phyloP scores from a whole-genome alignment of 2,329 filamentous ascomycete species.

The Didymella glomerata region DNA sequence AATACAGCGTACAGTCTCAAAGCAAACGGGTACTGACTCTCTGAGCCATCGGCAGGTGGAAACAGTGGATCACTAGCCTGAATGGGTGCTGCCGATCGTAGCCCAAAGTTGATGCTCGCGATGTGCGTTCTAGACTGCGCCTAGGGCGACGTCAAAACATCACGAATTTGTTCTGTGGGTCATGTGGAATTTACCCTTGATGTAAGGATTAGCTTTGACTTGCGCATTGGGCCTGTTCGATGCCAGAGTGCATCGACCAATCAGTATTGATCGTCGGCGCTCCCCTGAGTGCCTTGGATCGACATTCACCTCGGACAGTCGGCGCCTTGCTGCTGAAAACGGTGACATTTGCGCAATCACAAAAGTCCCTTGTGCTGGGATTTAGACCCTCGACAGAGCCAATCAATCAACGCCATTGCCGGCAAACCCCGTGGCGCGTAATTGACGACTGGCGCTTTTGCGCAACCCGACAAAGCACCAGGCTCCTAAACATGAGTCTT shows the following conservation, averaged over 20 bases:
- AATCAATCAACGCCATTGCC: background rate
- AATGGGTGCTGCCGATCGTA: conserved; percentile 29
- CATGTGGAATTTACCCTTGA: conserved; percentile 35
- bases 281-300: conserved; percentile 24
- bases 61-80: conserved; percentile 13
- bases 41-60: conserved; percentile 2
- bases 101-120: conserved; percentile 23
- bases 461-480: conserved; percentile 2
- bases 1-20: conserved; percentile 1
- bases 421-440: conserved; percentile 5
- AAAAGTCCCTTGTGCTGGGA: background rate
- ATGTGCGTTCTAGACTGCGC: conserved; percentile 47
- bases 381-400: background rate
- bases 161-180: conserved; percentile 39
- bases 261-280: conserved; percentile 21
- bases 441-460: conserved; percentile 7
- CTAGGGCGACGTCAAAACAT: conserved; percentile 36
- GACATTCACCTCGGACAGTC: conserved; percentile 25
- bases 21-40: conserved; percentile 1
- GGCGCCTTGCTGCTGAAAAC: background rate
- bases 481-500: conserved; percentile 7
- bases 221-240: conserved; percentile 27
- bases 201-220: conserved; percentile 32
- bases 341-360: background rate
- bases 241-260: conserved; percentile 26